Evolutionary conservation across 2,329 filamentous ascomycete species (phyloP), one percentile per base, ranked within the genome.

Genomic region (Hypoxylon sp.): DNA sequence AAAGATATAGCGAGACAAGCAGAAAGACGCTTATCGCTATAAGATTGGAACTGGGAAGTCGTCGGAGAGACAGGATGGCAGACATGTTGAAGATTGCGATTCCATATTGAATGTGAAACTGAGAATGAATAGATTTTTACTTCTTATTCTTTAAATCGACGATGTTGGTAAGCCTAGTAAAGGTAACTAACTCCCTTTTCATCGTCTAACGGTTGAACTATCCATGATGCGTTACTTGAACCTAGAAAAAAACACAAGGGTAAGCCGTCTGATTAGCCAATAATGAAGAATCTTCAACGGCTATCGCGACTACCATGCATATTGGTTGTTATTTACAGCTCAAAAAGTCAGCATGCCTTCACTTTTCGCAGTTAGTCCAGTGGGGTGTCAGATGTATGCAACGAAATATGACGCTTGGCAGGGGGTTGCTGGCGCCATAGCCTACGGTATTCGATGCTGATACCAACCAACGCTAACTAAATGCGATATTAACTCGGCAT

Each of bases 1-100:
- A 57, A 14, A 68, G 36, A 38, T 61, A 68, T 48, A 68, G 34
- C 10, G 57, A 58, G 48, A 65, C 4, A 13, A 65, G 14, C 11
- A 57, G 32, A 11, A 68, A 36, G 19, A 57, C 61, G 46, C 57
- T 61, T 61, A 58, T 41, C 6, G 48, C 65, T 41, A 58, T 49
- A 13, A 61, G 17, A 32, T 45, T 23, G 2, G 41, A 36, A 41
- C 45, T 55, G 6, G 51, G 57, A 32, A 59, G 51, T 28, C 65
- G 65, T 48, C 65, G 56, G 2, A 14, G 46, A 21, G 65, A 60
- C 41, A 61, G 49, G 28, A 61, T 48, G 52, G 61, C 23, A 52
- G 57, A 46, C 52, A 65, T 60, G 13, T 17, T 49, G 55, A 17
- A 49, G 14, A 38, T 36, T 17, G 36, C 25, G 21, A 53, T 10